Evolutionary conservation across 2,329 filamentous ascomycete species (phyloP), one percentile per base, ranked within the genome.

Genomic region (Colletotrichum karsti): DNA sequence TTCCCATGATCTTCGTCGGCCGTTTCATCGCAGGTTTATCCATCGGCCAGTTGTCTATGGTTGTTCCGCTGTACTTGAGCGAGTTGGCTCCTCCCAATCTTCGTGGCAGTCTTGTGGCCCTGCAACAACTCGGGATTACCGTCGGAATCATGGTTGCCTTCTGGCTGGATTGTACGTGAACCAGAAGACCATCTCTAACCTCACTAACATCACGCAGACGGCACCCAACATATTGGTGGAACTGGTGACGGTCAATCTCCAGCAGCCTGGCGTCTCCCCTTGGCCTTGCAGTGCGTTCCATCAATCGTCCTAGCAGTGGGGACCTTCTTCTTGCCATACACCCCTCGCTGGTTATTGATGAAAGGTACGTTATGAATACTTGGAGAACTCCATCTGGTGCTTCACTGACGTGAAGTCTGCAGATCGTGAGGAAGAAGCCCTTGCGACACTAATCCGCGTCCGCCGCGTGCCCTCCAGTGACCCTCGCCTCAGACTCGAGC

Each of bases 271-370:
- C 77, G 84, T 10, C 79, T 87, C 12, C 85, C 85, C 0, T 80
- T 87, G 53, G 83, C 79, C 1, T 69, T 87, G 18, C 85, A 87
- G 71, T 56, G 50, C 4, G 51, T 63, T 1, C 90, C 87, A 75
- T 84, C 87, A 3, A 70, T 90, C 12, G 80, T 91, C 37, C 80
- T 91, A 1, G 80, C 85, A 7, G 67, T 76, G 28, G 88, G 88
- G 37, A 85, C 91, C 74, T 69, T 88, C 59, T 81, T 90, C 72
- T 83, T 90, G 7, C 79, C 79, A 0, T 74, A 80, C 44, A 79
- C 78, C 1, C 79, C 79, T 3, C 75, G 79, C 2, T 81, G 70
- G 68, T 72, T 72, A 44, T 61, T 79, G 26, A 79, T 81, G 75
- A 72, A 62, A 20, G 73, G 59, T 30, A 4, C n/a, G 5, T 30